Percentiles rank a stretch among this genome's conserved stretches.
phyloP scores from a whole-genome alignment of 2,329 filamentous ascomycete species.

The Aspergillus sojae region DNA sequence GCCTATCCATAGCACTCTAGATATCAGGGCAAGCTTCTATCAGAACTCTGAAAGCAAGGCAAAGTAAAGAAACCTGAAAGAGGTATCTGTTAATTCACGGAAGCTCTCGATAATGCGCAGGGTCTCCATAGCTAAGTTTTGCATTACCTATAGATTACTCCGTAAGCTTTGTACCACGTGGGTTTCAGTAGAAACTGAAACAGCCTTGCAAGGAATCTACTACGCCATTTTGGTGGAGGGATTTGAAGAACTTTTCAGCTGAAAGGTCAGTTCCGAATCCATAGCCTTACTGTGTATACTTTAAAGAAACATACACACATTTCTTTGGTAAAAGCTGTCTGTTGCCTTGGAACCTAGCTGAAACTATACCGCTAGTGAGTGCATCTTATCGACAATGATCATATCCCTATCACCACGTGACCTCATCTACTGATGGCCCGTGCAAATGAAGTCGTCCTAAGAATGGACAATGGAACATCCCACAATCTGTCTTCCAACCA shows the following conservation, averaged over 20 bases:
- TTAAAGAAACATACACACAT: no score
- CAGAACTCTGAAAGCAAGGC: neutral
- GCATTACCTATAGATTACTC: no score
- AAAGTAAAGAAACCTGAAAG: neutral
- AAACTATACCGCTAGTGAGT: neutral
- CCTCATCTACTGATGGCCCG: neutral
- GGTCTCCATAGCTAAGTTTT: no score
- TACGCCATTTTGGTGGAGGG: no score
- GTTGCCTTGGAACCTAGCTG: neutral
- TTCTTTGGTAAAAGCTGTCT: no score
- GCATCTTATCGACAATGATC: neutral
- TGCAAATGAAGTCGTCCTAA: neutral
- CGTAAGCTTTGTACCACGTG: neutral
- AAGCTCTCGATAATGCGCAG: neutral
- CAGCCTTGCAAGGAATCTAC: neutral
- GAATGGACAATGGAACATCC: neutral
- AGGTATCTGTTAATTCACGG: neutral
- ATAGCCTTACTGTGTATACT: no score
- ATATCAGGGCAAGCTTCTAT: neutral
- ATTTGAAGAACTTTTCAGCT: no score
- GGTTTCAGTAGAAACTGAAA: neutral
- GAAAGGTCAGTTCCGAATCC: no score
- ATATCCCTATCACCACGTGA: constrained; percentile 11
- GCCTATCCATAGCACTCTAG: neutral
- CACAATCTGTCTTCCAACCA: neutral